Conservation (phyloP, 495 filamentous ascomycete genomes). For the Penicillium paxilli region DNA sequence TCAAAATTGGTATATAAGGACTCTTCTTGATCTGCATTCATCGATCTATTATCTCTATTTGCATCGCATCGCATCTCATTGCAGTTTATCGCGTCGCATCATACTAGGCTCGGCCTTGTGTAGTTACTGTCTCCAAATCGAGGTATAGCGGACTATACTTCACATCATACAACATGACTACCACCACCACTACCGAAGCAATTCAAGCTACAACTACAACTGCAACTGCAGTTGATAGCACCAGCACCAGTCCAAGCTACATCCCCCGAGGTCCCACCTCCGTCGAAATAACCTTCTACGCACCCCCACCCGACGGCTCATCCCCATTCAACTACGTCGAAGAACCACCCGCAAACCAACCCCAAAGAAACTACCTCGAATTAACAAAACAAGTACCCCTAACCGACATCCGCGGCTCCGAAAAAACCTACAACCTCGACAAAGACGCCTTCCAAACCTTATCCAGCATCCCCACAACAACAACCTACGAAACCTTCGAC, state of each 20-base stretch:
- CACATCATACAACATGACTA: constrained; percentile 5
- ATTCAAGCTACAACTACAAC: constrained; percentile 7
- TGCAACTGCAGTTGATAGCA: not conserved
- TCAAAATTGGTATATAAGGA: not conserved
- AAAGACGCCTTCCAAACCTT: constrained; percentile 68
- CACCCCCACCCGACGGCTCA: constrained; percentile 60
- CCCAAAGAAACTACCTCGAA: constrained; percentile 61
- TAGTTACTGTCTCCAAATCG: no score
- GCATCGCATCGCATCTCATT: not conserved
- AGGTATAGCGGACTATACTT: constrained; percentile 6
- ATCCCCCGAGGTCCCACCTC: constrained; percentile 69
- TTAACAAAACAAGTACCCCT: constrained; percentile 48
- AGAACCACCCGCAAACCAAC: constrained; percentile 55
- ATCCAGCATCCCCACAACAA: constrained; percentile 45
- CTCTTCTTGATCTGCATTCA: not conserved
- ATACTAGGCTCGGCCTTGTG: not conserved
- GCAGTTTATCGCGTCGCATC: not conserved
- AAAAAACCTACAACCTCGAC: constrained; percentile 65
- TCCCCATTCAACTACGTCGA: constrained; percentile 72
- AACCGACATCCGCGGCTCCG: constrained; percentile 65
- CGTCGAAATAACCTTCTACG: constrained; percentile 68
- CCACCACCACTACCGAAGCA: no score
- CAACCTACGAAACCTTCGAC: constrained; percentile 57
- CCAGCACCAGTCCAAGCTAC: constrained; percentile 13
- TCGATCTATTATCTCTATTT: not conserved